These are phyloP conservation scores for Fraxinus albicans DNA, from an alignment of 305 asterid genomes.

Conservation along the genomic window DNA sequence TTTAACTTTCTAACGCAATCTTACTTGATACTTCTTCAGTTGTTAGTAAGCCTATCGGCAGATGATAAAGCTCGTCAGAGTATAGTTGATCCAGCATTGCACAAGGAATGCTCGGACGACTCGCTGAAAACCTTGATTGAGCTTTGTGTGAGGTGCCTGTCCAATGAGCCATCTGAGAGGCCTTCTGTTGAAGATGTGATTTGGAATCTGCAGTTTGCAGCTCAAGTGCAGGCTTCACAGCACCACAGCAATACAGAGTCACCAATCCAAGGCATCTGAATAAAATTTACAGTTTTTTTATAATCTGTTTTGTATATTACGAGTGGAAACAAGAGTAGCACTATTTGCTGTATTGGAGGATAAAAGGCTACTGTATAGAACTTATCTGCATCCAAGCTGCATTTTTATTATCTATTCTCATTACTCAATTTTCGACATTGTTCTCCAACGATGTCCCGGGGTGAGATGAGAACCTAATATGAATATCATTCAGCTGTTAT, in stretches of 20 bases:
- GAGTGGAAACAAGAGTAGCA: background rate
- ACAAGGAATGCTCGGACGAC: conserved; percentile 68
- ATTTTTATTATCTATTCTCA: background rate
- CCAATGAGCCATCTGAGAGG: conserved; percentile 46
- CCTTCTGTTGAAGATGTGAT: conserved; percentile 80
- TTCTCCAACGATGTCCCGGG: background rate
- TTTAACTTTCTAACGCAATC: background rate
- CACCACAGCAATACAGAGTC: conserved; percentile 50
- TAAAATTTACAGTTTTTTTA: background rate
- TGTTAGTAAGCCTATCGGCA: conserved; percentile 54
- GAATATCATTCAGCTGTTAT: background rate
- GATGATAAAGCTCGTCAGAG: conserved; percentile 52
- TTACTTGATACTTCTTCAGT: conserved; percentile 30
- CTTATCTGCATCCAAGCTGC: background rate
- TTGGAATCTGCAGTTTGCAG: conserved; percentile 93
- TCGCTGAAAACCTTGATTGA: conserved; percentile 64
- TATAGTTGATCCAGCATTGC: conserved; percentile 63
- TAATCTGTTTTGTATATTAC: background rate
- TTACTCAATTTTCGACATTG: background rate
- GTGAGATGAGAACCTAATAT: background rate
- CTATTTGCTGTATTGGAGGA: background rate
- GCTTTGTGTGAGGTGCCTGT: conserved; percentile 67
- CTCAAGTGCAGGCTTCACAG: conserved; percentile 74
- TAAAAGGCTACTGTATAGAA: background rate
- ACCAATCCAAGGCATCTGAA: conserved; percentile 38